A percentile compares a stretch with the other conserved stretches of the same genome.
phyloP scores from a whole-genome alignment of 169 alveolate genomes.

The Neospora caninum region DNA sequence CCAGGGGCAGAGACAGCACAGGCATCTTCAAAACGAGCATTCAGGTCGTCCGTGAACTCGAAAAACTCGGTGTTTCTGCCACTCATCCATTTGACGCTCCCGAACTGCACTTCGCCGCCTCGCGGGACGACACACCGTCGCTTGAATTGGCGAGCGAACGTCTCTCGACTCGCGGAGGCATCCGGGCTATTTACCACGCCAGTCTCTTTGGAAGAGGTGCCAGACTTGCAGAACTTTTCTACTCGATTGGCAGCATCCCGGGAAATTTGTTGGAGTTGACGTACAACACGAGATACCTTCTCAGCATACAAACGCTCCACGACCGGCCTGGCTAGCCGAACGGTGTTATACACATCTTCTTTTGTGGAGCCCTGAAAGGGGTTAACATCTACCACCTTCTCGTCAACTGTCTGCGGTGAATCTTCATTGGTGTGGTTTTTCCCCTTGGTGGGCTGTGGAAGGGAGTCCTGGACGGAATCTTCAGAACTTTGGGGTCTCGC shows the following conservation, averaged over 20 bases:
- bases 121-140: not conserved
- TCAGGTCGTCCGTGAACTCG: not conserved
- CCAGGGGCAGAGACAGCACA: not conserved
- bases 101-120: not conserved
- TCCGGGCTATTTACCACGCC: not conserved
- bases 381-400: not conserved
- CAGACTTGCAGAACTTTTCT: not conserved
- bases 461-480: no score
- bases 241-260: slow-evolving; percentile 24
- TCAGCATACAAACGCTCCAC: not conserved
- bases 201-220: not conserved
- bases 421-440: not conserved
- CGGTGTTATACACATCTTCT: slow-evolving; percentile 10
- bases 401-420: not conserved
- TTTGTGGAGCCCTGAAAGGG: not conserved
- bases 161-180: not conserved
- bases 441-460: no score
- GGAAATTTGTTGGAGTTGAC: not conserved
- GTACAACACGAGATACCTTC: not conserved
- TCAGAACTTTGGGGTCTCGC: not conserved
- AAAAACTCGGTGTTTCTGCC: slow-evolving; percentile 19
- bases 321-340: slow-evolving; percentile 27
- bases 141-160: not conserved
- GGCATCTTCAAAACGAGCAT: not conserved
- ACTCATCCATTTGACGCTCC: slow-evolving; percentile 11